Evolutionary conservation across 257 asterid species (phyloP).

Genomic region (Anisodus tanguticus): DNA sequence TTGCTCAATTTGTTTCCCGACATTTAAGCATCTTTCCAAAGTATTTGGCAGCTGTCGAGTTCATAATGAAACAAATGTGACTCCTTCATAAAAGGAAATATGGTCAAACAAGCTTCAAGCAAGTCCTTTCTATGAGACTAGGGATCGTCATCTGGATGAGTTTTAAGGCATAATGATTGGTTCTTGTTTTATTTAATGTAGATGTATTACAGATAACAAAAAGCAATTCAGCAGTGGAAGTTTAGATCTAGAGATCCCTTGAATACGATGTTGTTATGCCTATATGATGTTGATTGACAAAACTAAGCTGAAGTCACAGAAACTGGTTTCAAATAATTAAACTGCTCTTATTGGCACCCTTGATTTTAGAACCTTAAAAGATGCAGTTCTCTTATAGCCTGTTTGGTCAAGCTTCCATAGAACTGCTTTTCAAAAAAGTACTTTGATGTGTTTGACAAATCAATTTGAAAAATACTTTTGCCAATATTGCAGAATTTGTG

Average conservation of each 20-base stretch:
- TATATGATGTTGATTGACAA: not conserved
- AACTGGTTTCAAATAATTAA: not conserved
- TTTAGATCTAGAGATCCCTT: no score
- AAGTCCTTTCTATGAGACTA: not conserved
- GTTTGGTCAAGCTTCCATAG: no score
- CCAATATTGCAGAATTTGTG: no score
- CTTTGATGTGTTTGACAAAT: no score
- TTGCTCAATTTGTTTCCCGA: not conserved
- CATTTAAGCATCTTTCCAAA: not conserved
- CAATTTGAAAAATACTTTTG: no score
- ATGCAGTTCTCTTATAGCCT: not conserved
- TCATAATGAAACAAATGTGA: not conserved
- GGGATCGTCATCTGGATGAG: not conserved
- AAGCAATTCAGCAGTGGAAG: not conserved
- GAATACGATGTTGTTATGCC: no score
- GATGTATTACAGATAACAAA: not conserved
- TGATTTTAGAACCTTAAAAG: not conserved
- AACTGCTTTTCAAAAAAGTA: no score
- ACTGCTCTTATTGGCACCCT: not conserved
- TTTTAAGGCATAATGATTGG: not conserved
- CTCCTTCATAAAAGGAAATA: not conserved
- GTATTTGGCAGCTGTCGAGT: not conserved
- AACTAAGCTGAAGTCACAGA: not conserved
- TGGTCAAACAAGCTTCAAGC: not conserved
- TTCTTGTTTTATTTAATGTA: no score